Conservation (phyloP, 129 eudicot genomes). For the Glebionis coronaria region DNA sequence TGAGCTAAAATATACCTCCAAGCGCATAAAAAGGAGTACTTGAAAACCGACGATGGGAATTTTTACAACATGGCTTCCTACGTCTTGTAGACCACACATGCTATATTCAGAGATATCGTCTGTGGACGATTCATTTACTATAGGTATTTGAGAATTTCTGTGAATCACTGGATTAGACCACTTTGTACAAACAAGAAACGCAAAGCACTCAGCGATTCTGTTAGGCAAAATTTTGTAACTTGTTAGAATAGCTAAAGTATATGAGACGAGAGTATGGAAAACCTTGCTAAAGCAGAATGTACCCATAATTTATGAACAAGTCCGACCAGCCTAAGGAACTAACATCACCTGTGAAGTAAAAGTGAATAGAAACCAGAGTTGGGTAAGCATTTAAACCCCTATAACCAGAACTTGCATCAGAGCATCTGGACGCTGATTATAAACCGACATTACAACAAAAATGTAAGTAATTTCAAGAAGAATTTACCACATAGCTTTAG, state of each 20-base stretch:
- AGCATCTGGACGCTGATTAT: neutral
- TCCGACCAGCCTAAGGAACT: conserved; percentile 88
- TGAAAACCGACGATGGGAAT: conserved; percentile 65
- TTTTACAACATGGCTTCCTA: conserved; percentile 82
- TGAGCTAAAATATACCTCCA: conserved; percentile 49
- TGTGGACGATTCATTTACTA: conserved; percentile 52
- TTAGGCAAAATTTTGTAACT: conserved; percentile 3
- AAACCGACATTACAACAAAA: neutral
- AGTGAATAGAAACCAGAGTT: conserved; percentile 8
- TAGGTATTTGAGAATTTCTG: conserved; percentile 41
- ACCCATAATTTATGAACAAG: conserved; percentile 76
- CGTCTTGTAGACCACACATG: conserved; percentile 59
- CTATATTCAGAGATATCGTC: conserved; percentile 49
- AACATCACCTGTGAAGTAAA: conserved; percentile 50
- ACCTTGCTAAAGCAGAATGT: conserved; percentile 14
- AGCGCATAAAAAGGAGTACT: conserved; percentile 75
- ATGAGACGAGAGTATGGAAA: conserved; percentile 1
- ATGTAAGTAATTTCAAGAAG: conserved; percentile 3
- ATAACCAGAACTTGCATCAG: neutral
- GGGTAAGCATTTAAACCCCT: neutral
- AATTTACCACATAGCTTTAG: conserved; percentile 67
- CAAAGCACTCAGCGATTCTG: conserved; percentile 90
- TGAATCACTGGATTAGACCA: conserved; percentile 84
- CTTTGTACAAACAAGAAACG: conserved; percentile 88
- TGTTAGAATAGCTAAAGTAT: conserved; percentile 1